Evolutionary conservation across 768 basidiomycete species (phyloP).

Genomic region (Chalciporus pseudorubinellus): DNA sequence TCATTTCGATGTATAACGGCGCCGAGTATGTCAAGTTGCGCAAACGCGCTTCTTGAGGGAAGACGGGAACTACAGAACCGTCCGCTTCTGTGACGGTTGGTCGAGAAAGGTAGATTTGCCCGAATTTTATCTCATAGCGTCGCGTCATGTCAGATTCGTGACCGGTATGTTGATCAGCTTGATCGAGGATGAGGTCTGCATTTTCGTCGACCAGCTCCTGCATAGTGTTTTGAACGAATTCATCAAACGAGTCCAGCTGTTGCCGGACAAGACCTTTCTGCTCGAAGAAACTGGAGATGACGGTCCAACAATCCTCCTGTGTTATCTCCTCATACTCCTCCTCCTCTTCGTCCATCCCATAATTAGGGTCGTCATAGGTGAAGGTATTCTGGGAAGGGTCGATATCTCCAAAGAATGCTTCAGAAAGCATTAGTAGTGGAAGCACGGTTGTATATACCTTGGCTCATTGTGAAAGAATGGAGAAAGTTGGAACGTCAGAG

Average conservation of each 20-base stretch:
- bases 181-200: slow-evolving; percentile 92
- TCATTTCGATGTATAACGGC: slow-evolving; percentile 94
- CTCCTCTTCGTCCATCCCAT: slow-evolving; percentile 53
- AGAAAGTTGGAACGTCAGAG: not conserved
- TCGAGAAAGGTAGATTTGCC: slow-evolving; percentile 94
- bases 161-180: slow-evolving; percentile 94
- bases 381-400: slow-evolving; percentile 45
- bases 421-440: slow-evolving; percentile 29
- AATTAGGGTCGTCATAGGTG: slow-evolving; percentile 58
- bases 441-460: slow-evolving; percentile 28
- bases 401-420: slow-evolving; percentile 44
- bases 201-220: slow-evolving; percentile 98
- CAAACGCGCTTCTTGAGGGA: slow-evolving; percentile 94
- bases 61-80: slow-evolving; percentile 89
- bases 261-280: slow-evolving; percentile 97
- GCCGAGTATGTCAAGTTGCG: slow-evolving; percentile 96
- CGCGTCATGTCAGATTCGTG: slow-evolving; percentile 78
- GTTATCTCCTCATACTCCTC: slow-evolving; percentile 76
- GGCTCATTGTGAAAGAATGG: slow-evolving; percentile 22
- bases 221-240: slow-evolving; percentile 99
- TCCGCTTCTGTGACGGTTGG: slow-evolving; percentile 95
- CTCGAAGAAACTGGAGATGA: slow-evolving; percentile 95
- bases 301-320: slow-evolving; percentile 92
- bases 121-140: slow-evolving; percentile 96
- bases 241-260: slow-evolving; percentile 97